Percentiles rank a stretch among this genome's conserved stretches.
These are phyloP conservation scores for Schizonepeta tenuifolia DNA, from an alignment of 257 asterid species.

Conservation along the genomic window DNA sequence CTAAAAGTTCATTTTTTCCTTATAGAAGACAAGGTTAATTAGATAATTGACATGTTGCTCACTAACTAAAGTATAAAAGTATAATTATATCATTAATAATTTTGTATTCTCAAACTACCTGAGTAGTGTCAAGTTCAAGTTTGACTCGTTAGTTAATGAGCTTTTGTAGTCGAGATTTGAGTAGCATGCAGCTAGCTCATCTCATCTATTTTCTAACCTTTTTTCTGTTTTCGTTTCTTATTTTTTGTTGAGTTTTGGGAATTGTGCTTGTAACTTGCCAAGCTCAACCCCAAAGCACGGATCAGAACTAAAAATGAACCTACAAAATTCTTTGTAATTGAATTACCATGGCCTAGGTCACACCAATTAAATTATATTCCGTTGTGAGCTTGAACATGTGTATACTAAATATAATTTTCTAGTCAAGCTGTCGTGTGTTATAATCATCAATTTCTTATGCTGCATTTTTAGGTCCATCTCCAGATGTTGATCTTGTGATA, in stretches of 20 bases:
- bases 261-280: too few relatives aligned
- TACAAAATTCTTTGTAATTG: neutral
- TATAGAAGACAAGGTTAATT: neutral
- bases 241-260: too few relatives aligned
- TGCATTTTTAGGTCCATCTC: constrained; percentile 81
- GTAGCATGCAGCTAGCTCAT: too few relatives aligned
- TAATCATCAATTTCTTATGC: constrained; percentile 18
- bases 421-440: neutral
- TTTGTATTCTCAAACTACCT: too few relatives aligned
- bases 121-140: neutral
- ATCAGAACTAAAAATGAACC: neutral
- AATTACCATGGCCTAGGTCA: neutral
- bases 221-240: too few relatives aligned
- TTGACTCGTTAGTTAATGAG: neutral
- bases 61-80: neutral
- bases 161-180: too few relatives aligned
- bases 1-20: neutral
- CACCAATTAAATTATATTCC: neutral
- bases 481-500: constrained; percentile 85
- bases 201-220: too few relatives aligned
- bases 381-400: neutral
- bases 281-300: too few relatives aligned
- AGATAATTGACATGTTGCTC: neutral
- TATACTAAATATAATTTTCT: neutral
- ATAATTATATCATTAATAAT: too few relatives aligned